Percentiles rank a stretch among this genome's conserved stretches.
These are phyloP conservation scores for Krasilnikovozyma curviuscula DNA, from an alignment of 768 basidiomycete genomes.

Conservation along the genomic window DNA sequence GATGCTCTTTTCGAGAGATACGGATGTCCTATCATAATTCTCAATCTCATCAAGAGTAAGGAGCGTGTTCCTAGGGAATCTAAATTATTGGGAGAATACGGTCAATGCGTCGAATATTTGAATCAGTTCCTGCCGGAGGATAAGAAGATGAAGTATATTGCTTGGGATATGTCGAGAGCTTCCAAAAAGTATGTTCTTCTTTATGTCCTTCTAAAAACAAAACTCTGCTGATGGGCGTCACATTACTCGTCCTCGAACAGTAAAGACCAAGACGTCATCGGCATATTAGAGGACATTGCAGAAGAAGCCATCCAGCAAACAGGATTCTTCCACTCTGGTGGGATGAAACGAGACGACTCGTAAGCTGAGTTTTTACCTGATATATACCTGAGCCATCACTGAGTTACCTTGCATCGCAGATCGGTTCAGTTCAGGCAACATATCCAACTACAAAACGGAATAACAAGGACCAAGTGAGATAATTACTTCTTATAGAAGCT, in stretches of 20 bases:
- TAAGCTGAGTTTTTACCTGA: conserved; percentile 16
- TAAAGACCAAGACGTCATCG: conserved; percentile 88
- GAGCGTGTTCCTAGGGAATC: conserved; percentile 53
- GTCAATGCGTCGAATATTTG: conserved; percentile 73
- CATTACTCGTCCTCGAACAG: conserved; percentile 28
- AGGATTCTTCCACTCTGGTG: conserved; percentile 68
- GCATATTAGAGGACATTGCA: conserved; percentile 81
- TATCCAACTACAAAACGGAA: conserved; percentile 67
- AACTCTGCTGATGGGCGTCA: not conserved
- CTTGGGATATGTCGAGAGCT: conserved; percentile 92
- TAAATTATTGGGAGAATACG: conserved; percentile 75
- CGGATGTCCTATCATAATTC: conserved; percentile 67
- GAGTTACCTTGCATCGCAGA: not conserved
- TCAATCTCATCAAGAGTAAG: conserved; percentile 71
- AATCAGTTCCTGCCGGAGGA: conserved; percentile 81
- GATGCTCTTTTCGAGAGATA: conserved; percentile 76
- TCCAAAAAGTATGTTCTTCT: conserved; percentile 58
- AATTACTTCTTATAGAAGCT: not conserved
- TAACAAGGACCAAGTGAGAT: conserved; percentile 72
- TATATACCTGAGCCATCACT: conserved; percentile 18
- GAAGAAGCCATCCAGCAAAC: conserved; percentile 83
- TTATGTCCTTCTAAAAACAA: not conserved
- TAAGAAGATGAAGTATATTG: conserved; percentile 73
- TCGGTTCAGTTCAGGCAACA: conserved; percentile 9
- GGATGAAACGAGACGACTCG: conserved; percentile 32